phyloP scores from a whole-genome alignment of 2,329 filamentous ascomycete species.

The Ascochyta koolunga region DNA sequence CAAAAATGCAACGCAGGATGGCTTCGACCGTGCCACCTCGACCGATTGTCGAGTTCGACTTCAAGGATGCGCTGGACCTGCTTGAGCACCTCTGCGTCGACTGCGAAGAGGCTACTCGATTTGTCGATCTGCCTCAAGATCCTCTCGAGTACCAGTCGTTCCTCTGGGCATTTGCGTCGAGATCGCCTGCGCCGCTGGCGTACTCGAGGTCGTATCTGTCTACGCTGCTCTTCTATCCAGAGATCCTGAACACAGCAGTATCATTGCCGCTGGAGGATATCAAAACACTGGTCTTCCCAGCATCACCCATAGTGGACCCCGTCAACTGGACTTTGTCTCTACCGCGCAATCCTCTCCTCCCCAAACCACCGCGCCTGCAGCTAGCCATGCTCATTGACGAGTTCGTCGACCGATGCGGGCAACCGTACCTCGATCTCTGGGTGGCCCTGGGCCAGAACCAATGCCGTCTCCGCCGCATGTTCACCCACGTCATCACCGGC shows the following conservation, averaged over 20 bases:
- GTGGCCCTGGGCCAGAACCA: slow-evolving; percentile 88
- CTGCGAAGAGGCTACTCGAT: slow-evolving; percentile 62
- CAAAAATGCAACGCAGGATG: slow-evolving; percentile 86
- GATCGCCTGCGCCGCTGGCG: slow-evolving; percentile 80
- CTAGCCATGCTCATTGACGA: slow-evolving; percentile 72
- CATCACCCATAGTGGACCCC: slow-evolving; percentile 72
- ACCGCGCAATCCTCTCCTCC: slow-evolving; percentile 50
- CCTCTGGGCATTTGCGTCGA: slow-evolving; percentile 74
- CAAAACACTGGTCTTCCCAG: slow-evolving; percentile 75
- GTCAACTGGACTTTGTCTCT: slow-evolving; percentile 76
- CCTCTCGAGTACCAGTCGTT: slow-evolving; percentile 63
- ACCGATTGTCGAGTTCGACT: slow-evolving; percentile 79
- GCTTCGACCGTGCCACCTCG: slow-evolving; percentile 93
- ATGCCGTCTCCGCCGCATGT: slow-evolving; percentile 84
- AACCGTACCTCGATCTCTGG: slow-evolving; percentile 83
- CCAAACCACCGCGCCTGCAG: slow-evolving; percentile 74
- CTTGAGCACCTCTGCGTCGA: slow-evolving; percentile 75
- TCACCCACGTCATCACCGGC: slow-evolving; percentile 81
- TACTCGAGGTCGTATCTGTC: slow-evolving; percentile 84
- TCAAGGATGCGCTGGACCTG: slow-evolving; percentile 72
- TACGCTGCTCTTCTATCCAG: slow-evolving; percentile 72
- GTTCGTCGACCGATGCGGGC: slow-evolving; percentile 62
- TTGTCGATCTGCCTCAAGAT: slow-evolving; percentile 35
- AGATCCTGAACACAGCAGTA: slow-evolving; percentile 69
- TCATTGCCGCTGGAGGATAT: slow-evolving; percentile 83